phyloP scores from a whole-genome alignment of 805 yeast genomes.

The Lipomyces starkeyi region DNA sequence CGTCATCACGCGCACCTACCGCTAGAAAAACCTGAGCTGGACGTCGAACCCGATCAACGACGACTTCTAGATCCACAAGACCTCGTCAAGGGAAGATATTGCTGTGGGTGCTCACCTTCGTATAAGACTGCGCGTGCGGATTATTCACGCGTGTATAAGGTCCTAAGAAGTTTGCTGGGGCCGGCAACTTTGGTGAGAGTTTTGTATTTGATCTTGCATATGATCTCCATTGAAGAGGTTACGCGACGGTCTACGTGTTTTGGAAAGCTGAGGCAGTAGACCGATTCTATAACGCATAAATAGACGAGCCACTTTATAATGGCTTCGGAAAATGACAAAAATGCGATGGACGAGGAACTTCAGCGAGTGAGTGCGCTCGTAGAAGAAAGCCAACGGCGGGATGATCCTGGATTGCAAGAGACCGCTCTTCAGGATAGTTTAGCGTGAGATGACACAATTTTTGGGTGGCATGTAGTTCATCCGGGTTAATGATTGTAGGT shows the following conservation, averaged over 20 bases:
- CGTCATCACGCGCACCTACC: not conserved
- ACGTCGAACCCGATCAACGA: not conserved
- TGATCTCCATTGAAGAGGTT: not conserved
- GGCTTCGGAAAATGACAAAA: constrained; percentile 7
- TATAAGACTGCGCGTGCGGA: not conserved
- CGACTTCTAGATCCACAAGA: not conserved
- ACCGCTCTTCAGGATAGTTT: constrained; percentile 34
- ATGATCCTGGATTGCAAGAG: constrained; percentile 32
- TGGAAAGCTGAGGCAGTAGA: constrained; percentile 8
- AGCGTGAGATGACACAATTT: constrained; percentile 21
- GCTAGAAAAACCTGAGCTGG: not conserved
- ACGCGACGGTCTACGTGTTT: not conserved
- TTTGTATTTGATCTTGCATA: not conserved
- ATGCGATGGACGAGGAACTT: constrained; percentile 23
- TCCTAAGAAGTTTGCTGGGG: not conserved
- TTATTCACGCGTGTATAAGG: not conserved
- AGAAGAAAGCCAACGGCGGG: constrained; percentile 31
- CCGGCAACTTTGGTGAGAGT: not conserved
- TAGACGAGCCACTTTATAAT: not conserved
- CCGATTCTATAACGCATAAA: not conserved
- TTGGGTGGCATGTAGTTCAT: not conserved
- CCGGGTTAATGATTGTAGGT: constrained; percentile 19
- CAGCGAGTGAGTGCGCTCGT: constrained; percentile 21
- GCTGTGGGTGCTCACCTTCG: not conserved
- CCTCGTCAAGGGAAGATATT: not conserved